A percentile compares a stretch with the other conserved stretches of the same genome.
Conservation (phyloP, 2,329 filamentous ascomycete genomes). For the Neocatenulostroma microsporum region DNA sequence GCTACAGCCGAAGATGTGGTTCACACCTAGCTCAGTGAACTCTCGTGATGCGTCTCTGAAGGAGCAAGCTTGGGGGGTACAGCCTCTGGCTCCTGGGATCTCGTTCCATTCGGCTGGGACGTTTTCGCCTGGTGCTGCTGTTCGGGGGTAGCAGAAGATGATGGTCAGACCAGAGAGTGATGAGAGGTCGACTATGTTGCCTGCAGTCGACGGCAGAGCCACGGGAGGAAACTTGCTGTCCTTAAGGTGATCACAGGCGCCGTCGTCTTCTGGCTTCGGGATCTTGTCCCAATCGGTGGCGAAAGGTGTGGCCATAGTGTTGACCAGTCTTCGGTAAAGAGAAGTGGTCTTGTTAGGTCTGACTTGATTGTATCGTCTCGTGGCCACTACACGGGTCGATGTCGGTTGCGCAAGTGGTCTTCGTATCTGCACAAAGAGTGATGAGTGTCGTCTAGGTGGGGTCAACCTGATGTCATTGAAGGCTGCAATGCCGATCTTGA, state of each 20-base stretch:
- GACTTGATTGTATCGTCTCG: too few relatives aligned
- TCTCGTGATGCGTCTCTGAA: constrained; percentile 32
- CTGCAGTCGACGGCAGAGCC: constrained; percentile 28
- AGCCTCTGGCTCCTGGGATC: constrained; percentile 39
- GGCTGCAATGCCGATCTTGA: too few relatives aligned
- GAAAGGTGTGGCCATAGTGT: too few relatives aligned
- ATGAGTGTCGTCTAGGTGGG: too few relatives aligned
- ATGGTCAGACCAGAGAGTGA: constrained; percentile 32
- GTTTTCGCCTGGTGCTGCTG: constrained; percentile 32
- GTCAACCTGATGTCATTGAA: too few relatives aligned
- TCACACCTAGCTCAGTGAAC: constrained; percentile 26
- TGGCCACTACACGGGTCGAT: too few relatives aligned
- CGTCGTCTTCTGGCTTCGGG: constrained; percentile 32
- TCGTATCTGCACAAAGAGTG: too few relatives aligned
- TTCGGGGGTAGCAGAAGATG: constrained; percentile 38
- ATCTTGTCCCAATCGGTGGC: constrained; percentile 5
- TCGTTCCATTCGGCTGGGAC: constrained; percentile 36
- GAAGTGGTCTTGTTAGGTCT: too few relatives aligned
- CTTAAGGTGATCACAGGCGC: constrained; percentile 33
- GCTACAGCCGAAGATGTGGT: constrained; percentile 33
- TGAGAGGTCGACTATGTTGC: constrained; percentile 27
- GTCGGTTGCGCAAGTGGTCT: too few relatives aligned
- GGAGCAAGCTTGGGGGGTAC: constrained; percentile 39
- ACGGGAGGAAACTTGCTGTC: constrained; percentile 23
- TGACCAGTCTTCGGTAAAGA: too few relatives aligned